Evolutionary conservation across 2,329 filamentous ascomycete genomes (phyloP).

Genomic region (Fusarium chaquense): DNA sequence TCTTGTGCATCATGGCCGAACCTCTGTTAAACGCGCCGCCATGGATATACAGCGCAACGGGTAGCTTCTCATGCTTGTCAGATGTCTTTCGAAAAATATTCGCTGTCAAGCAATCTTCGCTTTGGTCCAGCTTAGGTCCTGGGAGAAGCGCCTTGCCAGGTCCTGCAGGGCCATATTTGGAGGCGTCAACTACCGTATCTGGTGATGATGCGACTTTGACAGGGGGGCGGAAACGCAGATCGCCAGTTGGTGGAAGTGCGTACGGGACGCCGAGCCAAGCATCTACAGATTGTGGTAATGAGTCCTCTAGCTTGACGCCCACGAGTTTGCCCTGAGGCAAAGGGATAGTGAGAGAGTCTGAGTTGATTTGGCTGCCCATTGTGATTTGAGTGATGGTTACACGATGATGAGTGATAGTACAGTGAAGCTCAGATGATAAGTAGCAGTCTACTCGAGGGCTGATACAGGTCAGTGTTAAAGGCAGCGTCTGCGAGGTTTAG

Average conservation of each 20-base stretch:
- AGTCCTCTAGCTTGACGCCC: constrained; percentile 33
- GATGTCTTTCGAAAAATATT: constrained; percentile 62
- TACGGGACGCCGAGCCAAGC: constrained; percentile 64
- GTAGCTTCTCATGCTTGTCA: constrained; percentile 43
- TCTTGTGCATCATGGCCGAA: constrained; percentile 66
- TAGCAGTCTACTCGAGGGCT: background rate
- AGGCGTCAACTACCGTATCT: constrained; percentile 50
- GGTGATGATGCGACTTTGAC: constrained; percentile 45
- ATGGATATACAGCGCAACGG: constrained; percentile 70
- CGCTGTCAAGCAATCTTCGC: constrained; percentile 67
- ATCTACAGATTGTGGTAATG: constrained; percentile 49
- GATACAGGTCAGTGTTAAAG: background rate
- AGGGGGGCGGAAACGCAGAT: constrained; percentile 59
- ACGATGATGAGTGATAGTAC: background rate
- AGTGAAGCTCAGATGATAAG: background rate
- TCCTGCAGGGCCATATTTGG: constrained; percentile 53
- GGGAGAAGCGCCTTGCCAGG: constrained; percentile 43
- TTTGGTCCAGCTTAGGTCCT: constrained; percentile 47
- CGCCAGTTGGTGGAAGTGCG: constrained; percentile 59
- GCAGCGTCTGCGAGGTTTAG: background rate
- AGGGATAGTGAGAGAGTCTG: constrained; percentile 25
- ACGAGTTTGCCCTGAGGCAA: constrained; percentile 43
- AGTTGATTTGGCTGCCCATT: constrained; percentile 31
- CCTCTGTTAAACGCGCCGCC: constrained; percentile 61
- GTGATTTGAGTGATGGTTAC: constrained; percentile 3